phyloP scores from a whole-genome alignment of 352 stramenopile species.

The Globisporangium spiculum region DNA sequence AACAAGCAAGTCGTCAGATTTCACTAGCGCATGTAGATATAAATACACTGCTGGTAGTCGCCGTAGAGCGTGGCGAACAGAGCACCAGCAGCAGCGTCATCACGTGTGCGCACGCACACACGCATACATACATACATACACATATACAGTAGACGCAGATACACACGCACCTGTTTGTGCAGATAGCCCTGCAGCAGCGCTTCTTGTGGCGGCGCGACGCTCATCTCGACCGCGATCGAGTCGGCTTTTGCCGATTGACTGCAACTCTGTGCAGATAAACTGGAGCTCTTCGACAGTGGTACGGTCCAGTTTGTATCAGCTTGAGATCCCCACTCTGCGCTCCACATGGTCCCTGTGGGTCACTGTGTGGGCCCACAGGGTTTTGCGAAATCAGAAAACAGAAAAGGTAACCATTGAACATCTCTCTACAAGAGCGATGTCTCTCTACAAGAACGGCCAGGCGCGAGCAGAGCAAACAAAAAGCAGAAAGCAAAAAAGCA shows the following conservation, averaged over 20 bases:
- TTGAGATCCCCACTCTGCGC: neutral
- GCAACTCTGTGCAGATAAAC: neutral
- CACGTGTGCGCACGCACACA: neutral
- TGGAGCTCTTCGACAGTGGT: neutral
- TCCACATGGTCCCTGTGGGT: slow-evolving; percentile 3
- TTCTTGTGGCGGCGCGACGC: slow-evolving; percentile 39
- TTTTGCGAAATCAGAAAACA: neutral
- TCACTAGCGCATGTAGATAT: neutral
- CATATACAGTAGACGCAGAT: neutral
- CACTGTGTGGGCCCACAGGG: neutral
- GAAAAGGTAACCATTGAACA: neutral
- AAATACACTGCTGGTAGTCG: neutral
- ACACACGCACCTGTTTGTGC: slow-evolving; percentile 62
- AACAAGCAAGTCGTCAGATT: neutral
- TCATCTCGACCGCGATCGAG: slow-evolving; percentile 35
- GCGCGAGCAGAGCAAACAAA: neutral
- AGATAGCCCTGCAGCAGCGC: slow-evolving; percentile 79
- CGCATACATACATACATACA: neutral
- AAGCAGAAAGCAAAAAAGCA: neutral
- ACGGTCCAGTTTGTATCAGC: neutral
- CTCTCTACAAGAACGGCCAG: neutral
- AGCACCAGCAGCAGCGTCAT: neutral
- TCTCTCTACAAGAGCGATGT: neutral
- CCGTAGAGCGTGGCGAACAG: neutral
- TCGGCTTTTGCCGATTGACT: slow-evolving; percentile 2